These are phyloP conservation scores for Colletotrichum caudatum DNA, from an alignment of 2,329 filamentous ascomycete species.

Conservation along the genomic window DNA sequence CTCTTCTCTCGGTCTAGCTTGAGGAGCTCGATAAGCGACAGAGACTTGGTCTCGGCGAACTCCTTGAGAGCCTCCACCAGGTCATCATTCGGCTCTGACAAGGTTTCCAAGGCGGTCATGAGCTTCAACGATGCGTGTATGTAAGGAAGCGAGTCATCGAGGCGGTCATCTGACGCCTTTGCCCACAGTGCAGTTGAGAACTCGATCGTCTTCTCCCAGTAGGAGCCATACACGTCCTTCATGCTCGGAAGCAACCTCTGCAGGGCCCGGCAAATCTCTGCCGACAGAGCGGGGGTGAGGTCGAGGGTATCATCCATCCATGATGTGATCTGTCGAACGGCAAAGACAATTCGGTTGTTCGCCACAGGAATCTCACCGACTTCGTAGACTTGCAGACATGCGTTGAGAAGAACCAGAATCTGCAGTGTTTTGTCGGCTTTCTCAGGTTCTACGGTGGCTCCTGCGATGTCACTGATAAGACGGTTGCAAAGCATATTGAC, in stretches of 20 bases:
- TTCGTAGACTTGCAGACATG: conserved; percentile 65
- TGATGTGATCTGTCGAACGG: conserved; percentile 80
- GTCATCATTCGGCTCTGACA: conserved; percentile 87
- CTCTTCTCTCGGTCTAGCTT: conserved; percentile 59
- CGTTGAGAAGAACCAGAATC: conserved; percentile 66
- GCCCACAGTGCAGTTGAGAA: conserved; percentile 71
- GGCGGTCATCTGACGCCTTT: conserved; percentile 55
- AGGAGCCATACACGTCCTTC: conserved; percentile 85
- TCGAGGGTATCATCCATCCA: conserved; percentile 71
- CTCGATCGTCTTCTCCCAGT: conserved; percentile 79
- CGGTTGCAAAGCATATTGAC: conserved; percentile 69
- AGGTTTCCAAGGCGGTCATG: conserved; percentile 69
- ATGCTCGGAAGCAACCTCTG: conserved; percentile 77
- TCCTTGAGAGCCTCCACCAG: conserved; percentile 79
- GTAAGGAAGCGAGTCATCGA: conserved; percentile 68
- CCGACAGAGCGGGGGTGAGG: conserved; percentile 57
- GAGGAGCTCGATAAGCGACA: conserved; percentile 73
- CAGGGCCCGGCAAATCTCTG: conserved; percentile 68
- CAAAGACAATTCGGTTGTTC: conserved; percentile 81
- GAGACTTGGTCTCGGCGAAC: conserved; percentile 65
- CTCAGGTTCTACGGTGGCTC: conserved; percentile 56
- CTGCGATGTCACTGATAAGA: conserved; percentile 71
- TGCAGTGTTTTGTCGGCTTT: conserved; percentile 62
- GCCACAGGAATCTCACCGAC: conserved; percentile 66
- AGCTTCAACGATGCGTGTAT: conserved; percentile 81